These are phyloP conservation scores for Singerocomus inundabilis DNA, from an alignment of 1,284 basidiomycete genomes.

Conservation along the genomic window DNA sequence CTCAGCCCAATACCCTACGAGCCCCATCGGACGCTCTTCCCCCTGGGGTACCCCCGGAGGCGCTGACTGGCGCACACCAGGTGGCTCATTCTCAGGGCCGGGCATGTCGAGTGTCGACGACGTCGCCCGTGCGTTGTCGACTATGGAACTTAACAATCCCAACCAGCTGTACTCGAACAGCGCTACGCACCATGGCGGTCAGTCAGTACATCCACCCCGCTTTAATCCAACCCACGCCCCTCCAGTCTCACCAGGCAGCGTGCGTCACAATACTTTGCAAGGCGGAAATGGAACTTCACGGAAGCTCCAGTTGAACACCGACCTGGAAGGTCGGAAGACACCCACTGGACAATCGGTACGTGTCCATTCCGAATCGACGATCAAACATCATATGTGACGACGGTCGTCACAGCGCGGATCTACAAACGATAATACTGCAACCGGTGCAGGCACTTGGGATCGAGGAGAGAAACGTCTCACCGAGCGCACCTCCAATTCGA, in stretches of 20 bases:
- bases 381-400: conserved; percentile 34
- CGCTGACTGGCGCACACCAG: conserved; percentile 61
- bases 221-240: conserved; percentile 59
- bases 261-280: conserved; percentile 35
- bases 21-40: conserved; percentile 59
- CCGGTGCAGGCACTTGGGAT: conserved; percentile 51
- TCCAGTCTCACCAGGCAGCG: conserved; percentile 42
- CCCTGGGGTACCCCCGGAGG: conserved; percentile 57
- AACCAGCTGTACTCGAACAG: conserved; percentile 36
- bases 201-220: conserved; percentile 60
- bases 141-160: conserved; percentile 52
- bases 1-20: conserved; percentile 50
- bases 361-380: conserved; percentile 38
- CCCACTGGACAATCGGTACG: conserved; percentile 48
- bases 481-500: conserved; percentile 64
- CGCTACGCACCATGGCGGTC: conserved; percentile 40
- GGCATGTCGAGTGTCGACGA: conserved; percentile 58
- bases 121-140: conserved; percentile 67
- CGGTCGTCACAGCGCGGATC: conserved; percentile 26
- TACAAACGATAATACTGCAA: conserved; percentile 39
- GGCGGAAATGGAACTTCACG: conserved; percentile 35
- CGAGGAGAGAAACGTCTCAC: conserved; percentile 58
- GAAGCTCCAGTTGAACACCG: conserved; percentile 56
- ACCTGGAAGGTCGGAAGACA: conserved; percentile 61
- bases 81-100: conserved; percentile 30